These are phyloP conservation scores for Cytospora leucostoma DNA, from an alignment of 2,329 filamentous ascomycete genomes.

Conservation along the genomic window DNA sequence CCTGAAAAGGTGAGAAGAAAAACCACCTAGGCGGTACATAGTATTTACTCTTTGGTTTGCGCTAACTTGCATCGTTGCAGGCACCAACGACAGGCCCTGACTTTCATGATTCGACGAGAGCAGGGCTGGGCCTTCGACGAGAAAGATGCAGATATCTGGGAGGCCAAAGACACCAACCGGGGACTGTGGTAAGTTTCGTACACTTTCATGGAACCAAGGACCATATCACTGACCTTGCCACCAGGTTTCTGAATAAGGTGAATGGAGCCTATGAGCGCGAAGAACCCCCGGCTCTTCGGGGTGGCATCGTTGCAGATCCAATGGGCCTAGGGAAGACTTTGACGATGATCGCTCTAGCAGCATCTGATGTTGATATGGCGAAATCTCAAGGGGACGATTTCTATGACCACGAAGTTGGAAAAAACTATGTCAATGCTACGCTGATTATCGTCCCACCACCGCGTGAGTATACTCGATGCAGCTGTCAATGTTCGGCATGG, in stretches of 20 bases:
- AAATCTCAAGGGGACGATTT: neutral
- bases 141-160: conserved; percentile 39
- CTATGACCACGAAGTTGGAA: neutral
- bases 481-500: neutral
- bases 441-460: conserved; percentile 43
- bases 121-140: conserved; percentile 39
- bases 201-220: neutral
- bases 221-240: neutral
- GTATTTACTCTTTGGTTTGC: conserved; percentile 2
- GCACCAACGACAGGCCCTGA: conserved; percentile 47
- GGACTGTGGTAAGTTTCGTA: conserved; percentile 30
- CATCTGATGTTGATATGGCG: conserved; percentile 32
- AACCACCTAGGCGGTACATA: neutral
- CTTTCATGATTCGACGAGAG: conserved; percentile 45
- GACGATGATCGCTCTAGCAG: conserved; percentile 45
- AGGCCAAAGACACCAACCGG: conserved; percentile 29
- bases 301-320: conserved; percentile 48
- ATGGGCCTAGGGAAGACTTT: conserved; percentile 52
- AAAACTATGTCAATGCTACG: conserved; percentile 29
- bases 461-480: conserved; percentile 32
- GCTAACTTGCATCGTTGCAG: conserved; percentile 31
- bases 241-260: conserved; percentile 41
- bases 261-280: conserved; percentile 35
- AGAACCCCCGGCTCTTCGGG: conserved; percentile 40
- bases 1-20: conserved; percentile 31